Evolutionary conservation across 2,329 filamentous ascomycete genomes (phyloP).

Genomic region (Metarhizium album): DNA sequence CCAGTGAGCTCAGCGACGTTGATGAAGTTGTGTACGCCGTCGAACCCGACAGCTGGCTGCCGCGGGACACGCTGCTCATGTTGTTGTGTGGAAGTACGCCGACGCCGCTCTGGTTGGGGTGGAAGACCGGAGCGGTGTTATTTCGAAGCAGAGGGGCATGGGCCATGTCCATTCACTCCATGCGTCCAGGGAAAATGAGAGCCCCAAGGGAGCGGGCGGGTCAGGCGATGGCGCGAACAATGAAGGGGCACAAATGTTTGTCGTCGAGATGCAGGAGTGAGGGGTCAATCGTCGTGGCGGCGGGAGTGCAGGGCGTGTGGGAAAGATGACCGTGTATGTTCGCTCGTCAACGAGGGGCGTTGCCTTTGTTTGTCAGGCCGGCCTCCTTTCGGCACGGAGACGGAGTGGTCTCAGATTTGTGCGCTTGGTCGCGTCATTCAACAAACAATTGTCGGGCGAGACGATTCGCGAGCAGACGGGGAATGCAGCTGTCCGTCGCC

Average conservation of each 20-base stretch:
- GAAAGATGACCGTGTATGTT: background rate
- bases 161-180: conserved; percentile 42
- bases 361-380: conserved; percentile 4
- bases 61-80: conserved; percentile 43
- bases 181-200: conserved; percentile 18
- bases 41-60: conserved; percentile 53
- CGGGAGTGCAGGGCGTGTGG: conserved; percentile 1
- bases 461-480: background rate
- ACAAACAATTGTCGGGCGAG: conserved; percentile 5
- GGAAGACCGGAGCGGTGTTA: conserved; percentile 46
- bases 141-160: conserved; percentile 49
- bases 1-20: conserved; percentile 39
- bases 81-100: conserved; percentile 29
- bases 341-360: conserved; percentile 3
- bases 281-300: background rate
- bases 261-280: background rate
- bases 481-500: background rate
- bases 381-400: conserved; percentile 7
- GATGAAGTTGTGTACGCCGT: conserved; percentile 44
- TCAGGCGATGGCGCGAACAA: conserved; percentile 1
- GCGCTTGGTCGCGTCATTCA: conserved; percentile 8
- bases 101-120: conserved; percentile 35
- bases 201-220: conserved; percentile 5
- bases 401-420: conserved; percentile 8
- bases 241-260: background rate